phyloP scores from a whole-genome alignment of 1,284 basidiomycete genomes.

The Puccinia horiana region DNA sequence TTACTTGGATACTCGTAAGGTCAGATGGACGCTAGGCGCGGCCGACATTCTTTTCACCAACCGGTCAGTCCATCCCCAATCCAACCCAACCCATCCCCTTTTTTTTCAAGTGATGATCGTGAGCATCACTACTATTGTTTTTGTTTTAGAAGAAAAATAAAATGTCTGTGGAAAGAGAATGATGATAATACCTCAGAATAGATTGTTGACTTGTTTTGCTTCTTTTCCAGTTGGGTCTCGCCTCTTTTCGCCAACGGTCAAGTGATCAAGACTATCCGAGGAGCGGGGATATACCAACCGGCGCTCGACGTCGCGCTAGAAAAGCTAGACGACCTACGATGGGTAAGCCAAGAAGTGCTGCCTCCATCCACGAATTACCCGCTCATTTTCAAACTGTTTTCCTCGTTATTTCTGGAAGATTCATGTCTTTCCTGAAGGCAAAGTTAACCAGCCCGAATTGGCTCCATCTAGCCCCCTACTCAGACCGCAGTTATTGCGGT shows the following conservation, averaged over 20 bases:
- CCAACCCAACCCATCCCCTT: no score
- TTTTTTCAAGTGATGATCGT: neutral
- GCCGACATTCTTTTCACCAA: constrained; percentile 96
- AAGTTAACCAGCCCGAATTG: constrained; percentile 70
- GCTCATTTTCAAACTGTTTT: neutral
- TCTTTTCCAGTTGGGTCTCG: constrained; percentile 16
- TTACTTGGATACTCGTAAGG: constrained; percentile 64
- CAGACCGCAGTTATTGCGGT: constrained; percentile 70
- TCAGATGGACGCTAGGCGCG: constrained; percentile 83
- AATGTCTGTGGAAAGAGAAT: no score
- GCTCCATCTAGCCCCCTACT: neutral
- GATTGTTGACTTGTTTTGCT: no score
- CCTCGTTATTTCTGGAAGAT: constrained; percentile 64
- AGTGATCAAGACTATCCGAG: constrained; percentile 88
- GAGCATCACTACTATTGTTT: neutral
- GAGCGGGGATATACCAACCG: constrained; percentile 82
- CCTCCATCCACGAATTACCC: neutral
- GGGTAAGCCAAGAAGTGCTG: constrained; percentile 64
- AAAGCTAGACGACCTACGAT: constrained; percentile 75
- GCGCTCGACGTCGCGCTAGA: constrained; percentile 79
- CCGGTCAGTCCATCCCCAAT: constrained; percentile 47
- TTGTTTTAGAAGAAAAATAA: no score
- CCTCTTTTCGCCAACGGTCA: constrained; percentile 76
- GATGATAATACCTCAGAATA: no score
- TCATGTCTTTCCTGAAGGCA: constrained; percentile 91